Evolutionary conservation across 768 basidiomycete species (phyloP).

Genomic region (Xerocomus brunneocitrinus): DNA sequence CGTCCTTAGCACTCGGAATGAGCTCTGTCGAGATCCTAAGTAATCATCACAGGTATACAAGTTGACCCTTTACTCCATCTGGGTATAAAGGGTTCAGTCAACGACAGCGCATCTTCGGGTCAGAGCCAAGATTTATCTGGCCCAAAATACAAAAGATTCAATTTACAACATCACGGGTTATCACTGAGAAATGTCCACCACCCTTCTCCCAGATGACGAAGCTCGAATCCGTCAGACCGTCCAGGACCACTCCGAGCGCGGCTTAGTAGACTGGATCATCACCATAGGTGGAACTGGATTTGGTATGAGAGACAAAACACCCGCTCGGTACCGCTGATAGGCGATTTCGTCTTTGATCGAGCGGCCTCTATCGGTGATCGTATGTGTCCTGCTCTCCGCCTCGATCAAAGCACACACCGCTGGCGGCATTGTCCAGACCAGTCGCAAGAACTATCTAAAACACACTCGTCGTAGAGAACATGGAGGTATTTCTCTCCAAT

Average conservation of each 20-base stretch:
- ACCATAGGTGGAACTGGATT: constrained; percentile 90
- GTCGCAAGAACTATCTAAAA: constrained; percentile 13
- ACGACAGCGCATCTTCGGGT: constrained; percentile 61
- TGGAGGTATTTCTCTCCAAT: too few species aligned
- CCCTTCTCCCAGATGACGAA: constrained; percentile 67
- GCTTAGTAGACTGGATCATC: constrained; percentile 63
- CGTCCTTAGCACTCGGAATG: constrained; percentile 10
- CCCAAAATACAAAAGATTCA: constrained; percentile 48
- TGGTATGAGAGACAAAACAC: constrained; percentile 73
- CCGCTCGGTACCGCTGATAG: constrained; percentile 52
- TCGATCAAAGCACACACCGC: too few species aligned
- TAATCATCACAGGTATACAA: constrained; percentile 27
- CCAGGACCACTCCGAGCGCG: constrained; percentile 40
- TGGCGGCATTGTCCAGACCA: too few species aligned
- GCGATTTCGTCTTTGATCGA: constrained; percentile 62
- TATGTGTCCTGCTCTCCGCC: constrained; percentile 18
- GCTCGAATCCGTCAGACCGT: constrained; percentile 46
- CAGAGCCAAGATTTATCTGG: constrained; percentile 59
- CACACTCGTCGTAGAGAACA: constrained; percentile 51
- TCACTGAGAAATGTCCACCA: constrained; percentile 29
- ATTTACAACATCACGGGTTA: constrained; percentile 35
- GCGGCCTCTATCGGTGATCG: constrained; percentile 63
- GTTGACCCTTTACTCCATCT: too few species aligned
- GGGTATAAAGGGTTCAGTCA: constrained; percentile 37
- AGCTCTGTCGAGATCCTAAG: constrained; percentile 14